Evolutionary conservation across 108 stramenopile genomes (phyloP).

Genomic region (Nitzschia sp.): DNA sequence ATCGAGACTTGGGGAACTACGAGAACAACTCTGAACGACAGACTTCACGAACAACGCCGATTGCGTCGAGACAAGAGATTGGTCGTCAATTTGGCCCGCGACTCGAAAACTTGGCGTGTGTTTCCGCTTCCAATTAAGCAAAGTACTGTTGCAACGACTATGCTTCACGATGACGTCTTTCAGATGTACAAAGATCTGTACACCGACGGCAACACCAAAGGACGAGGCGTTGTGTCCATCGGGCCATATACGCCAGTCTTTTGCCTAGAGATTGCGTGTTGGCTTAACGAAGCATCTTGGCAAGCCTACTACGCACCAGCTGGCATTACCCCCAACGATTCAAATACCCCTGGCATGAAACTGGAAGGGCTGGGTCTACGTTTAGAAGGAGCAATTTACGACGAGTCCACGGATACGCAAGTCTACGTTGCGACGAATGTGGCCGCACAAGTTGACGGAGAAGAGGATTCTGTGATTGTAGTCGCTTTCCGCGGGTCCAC

Average conservation of each 20-base stretch:
- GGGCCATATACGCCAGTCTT: conserved; percentile 77
- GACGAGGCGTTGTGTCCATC: conserved; percentile 33
- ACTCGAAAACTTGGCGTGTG: conserved; percentile 50
- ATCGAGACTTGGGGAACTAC: conserved; percentile 11
- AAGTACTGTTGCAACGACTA: neutral
- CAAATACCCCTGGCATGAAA: conserved; percentile 62
- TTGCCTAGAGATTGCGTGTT: conserved; percentile 87
- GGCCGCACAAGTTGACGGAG: conserved; percentile 71
- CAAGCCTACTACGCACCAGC: conserved; percentile 87
- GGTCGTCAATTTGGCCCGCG: conserved; percentile 44
- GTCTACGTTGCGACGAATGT: conserved; percentile 73
- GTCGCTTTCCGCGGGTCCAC: conserved; percentile 90
- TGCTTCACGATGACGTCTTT: conserved; percentile 30
- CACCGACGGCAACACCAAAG: conserved; percentile 43
- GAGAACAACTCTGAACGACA: conserved; percentile 29
- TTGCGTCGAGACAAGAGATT: conserved; percentile 70
- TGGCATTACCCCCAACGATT: conserved; percentile 41
- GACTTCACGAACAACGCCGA: conserved; percentile 21
- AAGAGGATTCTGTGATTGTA: conserved; percentile 85
- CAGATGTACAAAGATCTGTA: conserved; percentile 32
- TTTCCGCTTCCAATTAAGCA: conserved; percentile 69
- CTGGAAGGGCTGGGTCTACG: conserved; percentile 71
- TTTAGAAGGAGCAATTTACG: conserved; percentile 68
- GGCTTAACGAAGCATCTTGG: conserved; percentile 87
- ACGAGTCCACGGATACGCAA: conserved; percentile 73